These are phyloP conservation scores for Thermothelomyces thermophilus DNA, from an alignment of 2,329 filamentous ascomycete genomes.

Conservation along the genomic window DNA sequence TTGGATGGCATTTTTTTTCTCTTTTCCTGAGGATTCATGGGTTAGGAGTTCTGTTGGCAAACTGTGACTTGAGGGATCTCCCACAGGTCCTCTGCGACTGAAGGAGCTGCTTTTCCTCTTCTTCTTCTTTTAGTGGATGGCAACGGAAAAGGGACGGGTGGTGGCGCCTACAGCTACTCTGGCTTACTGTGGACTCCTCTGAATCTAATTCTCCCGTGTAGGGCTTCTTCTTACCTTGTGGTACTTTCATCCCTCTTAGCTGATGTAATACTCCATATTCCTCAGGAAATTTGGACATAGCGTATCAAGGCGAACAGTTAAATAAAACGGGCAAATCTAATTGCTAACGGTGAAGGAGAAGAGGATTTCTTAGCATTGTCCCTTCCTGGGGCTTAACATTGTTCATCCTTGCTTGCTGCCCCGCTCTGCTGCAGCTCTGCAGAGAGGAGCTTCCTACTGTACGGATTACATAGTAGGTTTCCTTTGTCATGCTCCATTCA, in stretches of 20 bases:
- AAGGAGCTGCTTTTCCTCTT: not conserved
- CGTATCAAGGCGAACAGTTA: not conserved
- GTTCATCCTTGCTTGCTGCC: not conserved
- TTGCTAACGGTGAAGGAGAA: not conserved
- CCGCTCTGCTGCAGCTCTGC: not conserved
- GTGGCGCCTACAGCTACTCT: too few relatives aligned
- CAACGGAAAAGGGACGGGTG: not conserved
- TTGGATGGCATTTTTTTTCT: not conserved
- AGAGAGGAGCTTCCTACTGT: not conserved
- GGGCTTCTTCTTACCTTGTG: constrained; percentile 6
- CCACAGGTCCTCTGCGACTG: not conserved
- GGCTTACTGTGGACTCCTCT: not conserved
- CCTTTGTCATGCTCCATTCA: not conserved
- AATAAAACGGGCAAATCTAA: not conserved
- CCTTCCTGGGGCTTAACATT: not conserved
- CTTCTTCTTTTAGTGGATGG: not conserved
- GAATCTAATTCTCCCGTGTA: constrained; percentile 9
- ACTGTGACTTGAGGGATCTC: not conserved
- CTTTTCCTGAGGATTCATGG: too few relatives aligned
- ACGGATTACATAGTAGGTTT: not conserved
- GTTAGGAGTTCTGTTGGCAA: not conserved
- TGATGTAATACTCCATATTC: constrained; percentile 8
- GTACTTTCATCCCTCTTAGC: constrained; percentile 4
- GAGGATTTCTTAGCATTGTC: not conserved
- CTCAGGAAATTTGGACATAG: constrained; percentile 7